phyloP scores from a whole-genome alignment of 176 grass and related monocot species.

The Triticum turgidum region DNA sequence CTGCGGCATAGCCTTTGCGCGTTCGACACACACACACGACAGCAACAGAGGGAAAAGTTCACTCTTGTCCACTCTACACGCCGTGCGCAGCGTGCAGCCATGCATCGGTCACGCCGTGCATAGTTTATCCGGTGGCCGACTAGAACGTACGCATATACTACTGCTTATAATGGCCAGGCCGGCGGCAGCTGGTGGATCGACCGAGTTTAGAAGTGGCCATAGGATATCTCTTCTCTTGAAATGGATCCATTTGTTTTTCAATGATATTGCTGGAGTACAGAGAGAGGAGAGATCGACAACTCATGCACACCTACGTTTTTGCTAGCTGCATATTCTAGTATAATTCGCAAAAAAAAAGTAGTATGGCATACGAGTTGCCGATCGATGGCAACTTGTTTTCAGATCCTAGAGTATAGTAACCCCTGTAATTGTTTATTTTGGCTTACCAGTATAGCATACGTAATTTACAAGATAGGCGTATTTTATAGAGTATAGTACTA shows the following conservation, averaged over 20 bases:
- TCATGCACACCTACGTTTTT: neutral
- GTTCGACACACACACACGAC: neutral
- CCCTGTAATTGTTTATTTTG: too few relatives aligned
- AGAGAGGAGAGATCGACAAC: neutral
- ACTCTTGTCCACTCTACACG: neutral
- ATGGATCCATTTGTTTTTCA: too few relatives aligned
- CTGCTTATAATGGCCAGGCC: neutral
- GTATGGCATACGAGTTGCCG: neutral
- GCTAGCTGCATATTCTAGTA: neutral
- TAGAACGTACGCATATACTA: neutral
- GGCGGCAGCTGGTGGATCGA: slow-evolving; percentile 18
- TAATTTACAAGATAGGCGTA: too few relatives aligned
- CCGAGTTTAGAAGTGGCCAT: too few relatives aligned
- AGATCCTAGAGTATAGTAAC: too few relatives aligned
- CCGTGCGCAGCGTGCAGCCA: neutral
- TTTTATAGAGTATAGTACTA: neutral
- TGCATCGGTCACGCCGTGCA: neutral
- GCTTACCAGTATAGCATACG: too few relatives aligned
- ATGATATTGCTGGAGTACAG: too few relatives aligned
- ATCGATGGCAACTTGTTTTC: neutral
- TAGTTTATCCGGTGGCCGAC: neutral
- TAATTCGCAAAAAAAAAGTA: too few relatives aligned
- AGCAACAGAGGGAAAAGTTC: neutral
- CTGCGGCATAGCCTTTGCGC: neutral
- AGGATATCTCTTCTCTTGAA: too few relatives aligned